Base-by-base conservation (phyloP, 1,284 basidiomycete species). In the Phylloporus sp. region DNA sequence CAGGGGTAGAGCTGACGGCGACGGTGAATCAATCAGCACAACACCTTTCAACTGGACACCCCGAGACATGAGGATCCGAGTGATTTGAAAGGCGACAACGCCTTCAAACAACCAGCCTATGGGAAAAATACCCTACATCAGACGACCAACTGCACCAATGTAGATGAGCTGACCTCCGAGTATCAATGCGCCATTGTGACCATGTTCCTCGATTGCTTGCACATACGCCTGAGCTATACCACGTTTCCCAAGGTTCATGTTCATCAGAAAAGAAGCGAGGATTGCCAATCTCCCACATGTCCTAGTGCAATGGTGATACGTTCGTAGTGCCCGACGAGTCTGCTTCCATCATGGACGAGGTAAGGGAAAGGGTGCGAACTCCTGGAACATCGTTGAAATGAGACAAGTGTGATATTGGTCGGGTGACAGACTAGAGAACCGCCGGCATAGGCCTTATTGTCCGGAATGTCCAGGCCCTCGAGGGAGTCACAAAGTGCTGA, bases 71-170 rank as follows among this genome's bases (percentile, higher is more conserved):
- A 91, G 80, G 44, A 84, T 81, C 3, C 80, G 80, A n/a, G 87
- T 84, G 8, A 84, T 76, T 69, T 91, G 89, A 68, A 85, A 90
- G 0, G 90, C 88, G 1, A 86, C 83, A 15, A 91, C 83, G 6
- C 90, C 90, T 22, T 90, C 90, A 69, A 92, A 90, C 7, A 90
- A 92, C 90, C 91, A 92, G 0, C 90, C 90, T 89, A 63, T 11
- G 18, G 18, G 46, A 28, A 50, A 6, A 49, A 32, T 2, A 4
- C 18, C 7, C 2, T 10, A 7, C n/a, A 56, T 50, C 47, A 64
- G 51, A 46, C 8, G 2, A 29, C 24, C 22, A 11, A 4, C 12
- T 13, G 11, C 58, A 31, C 55, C 39, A 26, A 31, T 17, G 17
- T 28, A 56, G 31, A 24, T 68, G 32, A 24, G 70, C 81, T 62